Evolutionary conservation across 768 basidiomycete species (phyloP), one percentile per base, ranked within the genome.

Genomic region (Tubosaeta sp.): DNA sequence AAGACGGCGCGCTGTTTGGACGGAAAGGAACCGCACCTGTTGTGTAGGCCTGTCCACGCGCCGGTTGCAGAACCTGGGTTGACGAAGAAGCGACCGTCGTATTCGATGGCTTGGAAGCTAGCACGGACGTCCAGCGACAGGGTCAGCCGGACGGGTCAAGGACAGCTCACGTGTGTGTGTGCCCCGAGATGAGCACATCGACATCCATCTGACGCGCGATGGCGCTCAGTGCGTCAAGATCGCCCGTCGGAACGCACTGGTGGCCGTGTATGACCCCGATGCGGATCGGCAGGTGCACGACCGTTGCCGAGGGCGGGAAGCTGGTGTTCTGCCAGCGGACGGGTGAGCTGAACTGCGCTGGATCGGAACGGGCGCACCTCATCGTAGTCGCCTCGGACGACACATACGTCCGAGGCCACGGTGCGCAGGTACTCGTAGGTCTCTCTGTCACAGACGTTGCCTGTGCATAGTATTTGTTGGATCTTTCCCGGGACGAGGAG

Each of bases 141-240:
- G 5, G 44, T 29, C 29, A 29, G 8, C 5, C 31, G 16, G 6
- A 12, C 0, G 22, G 25, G 22, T 34, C 8, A 27, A 10, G 32
- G 35, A n/a, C 8, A 44, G 71, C 89, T 66, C 64, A 95, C 95
- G 83, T 84, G 70, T 97, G 95, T 0, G 97, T 98, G 62, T 93
- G 93, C 0, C 97, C 97, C 3, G 87, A 91, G 19, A 98, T 73
- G 33, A 98, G 76, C 0, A 99, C 92, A 63, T 99, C 97, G 4
- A 97, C 97, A 66, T 98, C 95, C 90, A 99, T 92, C 71, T 95
- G 92, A 34, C 95, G 74, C 14, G 95, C 93, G 49, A 95, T 81
- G 4, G 90, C 80, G 48, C 83, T 85, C 39, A 98, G 77, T n/a
- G 90, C 85, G 64, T 97, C 93, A 4, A 93, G 76, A 66, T 97